A percentile compares a stretch with the other conserved stretches of the same genome.
These are phyloP conservation scores for Porphyrellus cyaneotinctus DNA, from an alignment of 768 basidiomycete genomes.

Conservation along the genomic window DNA sequence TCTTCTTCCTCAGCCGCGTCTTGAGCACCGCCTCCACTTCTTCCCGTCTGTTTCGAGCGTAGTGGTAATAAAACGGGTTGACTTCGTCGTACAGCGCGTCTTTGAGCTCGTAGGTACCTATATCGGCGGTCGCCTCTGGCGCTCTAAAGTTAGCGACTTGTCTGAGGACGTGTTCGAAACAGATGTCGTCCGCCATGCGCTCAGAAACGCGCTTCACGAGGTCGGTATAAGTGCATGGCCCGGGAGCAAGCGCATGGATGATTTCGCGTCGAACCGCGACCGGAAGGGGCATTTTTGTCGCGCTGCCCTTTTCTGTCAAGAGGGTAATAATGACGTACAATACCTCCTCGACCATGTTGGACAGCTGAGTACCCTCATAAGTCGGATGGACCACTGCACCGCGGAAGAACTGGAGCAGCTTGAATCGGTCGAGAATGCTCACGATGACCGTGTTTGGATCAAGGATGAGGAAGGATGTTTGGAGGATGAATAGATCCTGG, in stretches of 20 bases:
- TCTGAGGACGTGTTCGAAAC: constrained; percentile 72
- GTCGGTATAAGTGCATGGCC: constrained; percentile 86
- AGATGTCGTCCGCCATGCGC: constrained; percentile 76
- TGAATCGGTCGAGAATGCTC: constrained; percentile 87
- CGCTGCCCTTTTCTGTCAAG: constrained; percentile 75
- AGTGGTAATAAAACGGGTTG: constrained; percentile 95
- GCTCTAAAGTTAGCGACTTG: constrained; percentile 80
- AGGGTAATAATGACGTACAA: constrained; percentile 85
- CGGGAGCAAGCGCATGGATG: constrained; percentile 85
- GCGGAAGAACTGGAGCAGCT: constrained; percentile 74
- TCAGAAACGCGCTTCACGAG: constrained; percentile 90
- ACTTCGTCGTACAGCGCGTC: constrained; percentile 81
- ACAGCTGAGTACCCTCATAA: constrained; percentile 69
- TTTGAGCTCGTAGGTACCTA: constrained; percentile 85
- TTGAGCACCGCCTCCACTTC: constrained; percentile 80
- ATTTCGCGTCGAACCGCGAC: constrained; percentile 76
- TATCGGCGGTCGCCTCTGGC: constrained; percentile 74
- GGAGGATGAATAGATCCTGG: constrained; percentile 89
- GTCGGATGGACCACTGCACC: constrained; percentile 49
- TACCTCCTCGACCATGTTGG: constrained; percentile 89
- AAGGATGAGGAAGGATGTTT: constrained; percentile 75
- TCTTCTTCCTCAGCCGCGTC: constrained; percentile 61
- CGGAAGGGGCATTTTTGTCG: constrained; percentile 61
- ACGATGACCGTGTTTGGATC: constrained; percentile 78
- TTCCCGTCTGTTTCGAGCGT: constrained; percentile 88